phyloP scores from a whole-genome alignment of 2,329 filamentous ascomycete species.

The Cercospora sp. region DNA sequence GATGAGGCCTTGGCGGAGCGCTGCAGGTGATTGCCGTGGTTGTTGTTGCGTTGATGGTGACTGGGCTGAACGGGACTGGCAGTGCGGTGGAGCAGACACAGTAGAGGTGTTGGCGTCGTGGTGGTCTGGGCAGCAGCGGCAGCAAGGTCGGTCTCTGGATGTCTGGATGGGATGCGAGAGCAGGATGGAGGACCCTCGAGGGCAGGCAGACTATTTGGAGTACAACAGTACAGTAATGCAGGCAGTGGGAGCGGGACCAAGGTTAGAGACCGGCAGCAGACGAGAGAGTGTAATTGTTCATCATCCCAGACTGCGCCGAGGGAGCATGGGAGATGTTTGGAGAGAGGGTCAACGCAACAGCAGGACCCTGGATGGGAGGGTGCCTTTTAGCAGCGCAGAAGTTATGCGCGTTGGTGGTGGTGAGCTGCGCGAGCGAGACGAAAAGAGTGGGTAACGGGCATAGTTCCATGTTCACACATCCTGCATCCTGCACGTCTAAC shows the following conservation, averaged over 20 bases:
- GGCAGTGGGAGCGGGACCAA: slow-evolving; percentile 16
- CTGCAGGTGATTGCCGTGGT: not conserved
- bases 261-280: slow-evolving; percentile 25
- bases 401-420: not conserved
- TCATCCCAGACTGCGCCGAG: slow-evolving; percentile 24
- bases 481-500: slow-evolving; percentile 7
- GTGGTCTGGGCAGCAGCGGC: not conserved
- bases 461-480: slow-evolving; percentile 5
- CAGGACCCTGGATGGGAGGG: slow-evolving; percentile 13
- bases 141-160: not conserved
- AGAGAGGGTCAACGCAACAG: slow-evolving; percentile 16
- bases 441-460: slow-evolving; percentile 2
- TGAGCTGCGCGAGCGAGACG: not conserved
- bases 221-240: slow-evolving; percentile 12
- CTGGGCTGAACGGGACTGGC: not conserved
- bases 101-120: not conserved
- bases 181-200: not conserved
- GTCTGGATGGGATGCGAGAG: not conserved
- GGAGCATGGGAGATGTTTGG: slow-evolving; percentile 18
- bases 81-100: not conserved
- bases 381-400: not conserved
- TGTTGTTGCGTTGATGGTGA: not conserved
- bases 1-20: not conserved
- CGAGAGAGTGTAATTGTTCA: slow-evolving; percentile 21
- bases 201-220: slow-evolving; percentile 1